phyloP scores from a whole-genome alignment of 2,329 filamentous ascomycete species.

The Ophiocordyceps australis region DNA sequence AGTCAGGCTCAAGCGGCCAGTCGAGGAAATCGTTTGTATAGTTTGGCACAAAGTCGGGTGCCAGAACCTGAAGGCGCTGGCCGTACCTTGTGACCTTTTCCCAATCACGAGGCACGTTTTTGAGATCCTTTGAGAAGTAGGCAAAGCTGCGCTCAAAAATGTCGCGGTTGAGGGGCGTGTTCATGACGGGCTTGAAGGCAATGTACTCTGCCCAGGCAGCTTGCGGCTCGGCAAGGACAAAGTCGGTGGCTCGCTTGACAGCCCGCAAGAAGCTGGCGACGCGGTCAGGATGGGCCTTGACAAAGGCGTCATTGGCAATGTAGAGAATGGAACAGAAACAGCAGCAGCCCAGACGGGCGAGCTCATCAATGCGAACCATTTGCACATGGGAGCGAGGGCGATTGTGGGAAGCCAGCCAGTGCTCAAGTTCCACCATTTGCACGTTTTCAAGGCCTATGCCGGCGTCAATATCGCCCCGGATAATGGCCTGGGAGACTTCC shows the following conservation, averaged over 20 bases:
- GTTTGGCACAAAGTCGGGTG: conserved; percentile 47
- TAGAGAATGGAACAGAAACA: conserved; percentile 73
- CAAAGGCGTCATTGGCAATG: conserved; percentile 58
- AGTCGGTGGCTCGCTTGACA: conserved; percentile 58
- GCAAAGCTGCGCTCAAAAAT: conserved; percentile 66
- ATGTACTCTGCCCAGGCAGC: conserved; percentile 50
- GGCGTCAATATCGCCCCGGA: conserved; percentile 53
- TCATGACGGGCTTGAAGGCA: conserved; percentile 56
- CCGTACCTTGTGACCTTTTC: conserved; percentile 61
- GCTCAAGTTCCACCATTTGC: conserved; percentile 67
- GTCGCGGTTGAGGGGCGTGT: conserved; percentile 50
- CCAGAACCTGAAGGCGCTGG: conserved; percentile 51
- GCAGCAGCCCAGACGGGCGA: conserved; percentile 65
- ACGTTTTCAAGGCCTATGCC: conserved; percentile 66
- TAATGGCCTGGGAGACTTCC: conserved; percentile 66
- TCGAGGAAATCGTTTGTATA: conserved; percentile 56
- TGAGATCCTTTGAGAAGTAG: conserved; percentile 56
- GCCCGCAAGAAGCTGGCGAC: conserved; percentile 51
- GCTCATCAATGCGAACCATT: conserved; percentile 68
- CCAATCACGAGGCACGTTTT: conserved; percentile 63
- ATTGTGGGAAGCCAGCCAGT: conserved; percentile 48
- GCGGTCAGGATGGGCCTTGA: conserved; percentile 46
- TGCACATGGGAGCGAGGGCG: conserved; percentile 50
- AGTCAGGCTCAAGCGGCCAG: conserved; percentile 48
- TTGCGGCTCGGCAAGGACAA: conserved; percentile 44